Conservation (phyloP, 2,329 filamentous ascomycete species). For the Fusarium sp. region DNA sequence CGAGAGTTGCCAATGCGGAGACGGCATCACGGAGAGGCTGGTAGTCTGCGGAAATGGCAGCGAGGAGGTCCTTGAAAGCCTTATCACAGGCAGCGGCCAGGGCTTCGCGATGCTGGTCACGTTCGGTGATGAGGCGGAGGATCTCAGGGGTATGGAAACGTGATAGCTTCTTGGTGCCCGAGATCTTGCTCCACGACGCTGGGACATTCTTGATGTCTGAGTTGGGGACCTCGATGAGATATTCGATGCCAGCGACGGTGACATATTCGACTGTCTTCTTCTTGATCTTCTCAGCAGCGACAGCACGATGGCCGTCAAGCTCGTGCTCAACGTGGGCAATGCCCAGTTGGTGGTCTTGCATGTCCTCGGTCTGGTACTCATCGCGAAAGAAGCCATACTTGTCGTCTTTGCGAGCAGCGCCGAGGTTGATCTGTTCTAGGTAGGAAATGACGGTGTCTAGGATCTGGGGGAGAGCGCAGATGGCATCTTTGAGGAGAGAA, state of each 20-base stretch:
- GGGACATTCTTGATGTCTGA: constrained; percentile 85
- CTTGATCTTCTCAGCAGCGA: constrained; percentile 78
- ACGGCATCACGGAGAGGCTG: constrained; percentile 91
- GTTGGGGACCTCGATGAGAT: constrained; percentile 92
- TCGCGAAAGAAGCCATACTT: constrained; percentile 96
- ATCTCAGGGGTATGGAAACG: constrained; percentile 96
- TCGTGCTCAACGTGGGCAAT: constrained; percentile 95
- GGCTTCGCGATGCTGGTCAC: constrained; percentile 94
- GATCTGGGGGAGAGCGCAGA: constrained; percentile 82
- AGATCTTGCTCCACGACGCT: constrained; percentile 94
- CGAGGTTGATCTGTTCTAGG: constrained; percentile 85
- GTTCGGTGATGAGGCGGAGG: constrained; percentile 82
- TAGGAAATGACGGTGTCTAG: constrained; percentile 77
- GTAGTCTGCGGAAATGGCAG: constrained; percentile 84
- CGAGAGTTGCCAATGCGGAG: constrained; percentile 84
- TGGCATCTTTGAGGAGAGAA: constrained; percentile 74
- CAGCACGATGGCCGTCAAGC: constrained; percentile 79
- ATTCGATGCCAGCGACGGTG: constrained; percentile 92
- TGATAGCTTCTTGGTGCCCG: constrained; percentile 90
- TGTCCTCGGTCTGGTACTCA: constrained; percentile 87
- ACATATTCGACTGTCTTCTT: constrained; percentile 80
- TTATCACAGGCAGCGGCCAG: constrained; percentile 90
- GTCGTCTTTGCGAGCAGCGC: constrained; percentile 87
- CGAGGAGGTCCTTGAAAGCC: constrained; percentile 80
- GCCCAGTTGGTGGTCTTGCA: constrained; percentile 87